Base-by-base conservation (phyloP, 495 filamentous ascomycete genomes). In the Acidomyces sp. region DNA sequence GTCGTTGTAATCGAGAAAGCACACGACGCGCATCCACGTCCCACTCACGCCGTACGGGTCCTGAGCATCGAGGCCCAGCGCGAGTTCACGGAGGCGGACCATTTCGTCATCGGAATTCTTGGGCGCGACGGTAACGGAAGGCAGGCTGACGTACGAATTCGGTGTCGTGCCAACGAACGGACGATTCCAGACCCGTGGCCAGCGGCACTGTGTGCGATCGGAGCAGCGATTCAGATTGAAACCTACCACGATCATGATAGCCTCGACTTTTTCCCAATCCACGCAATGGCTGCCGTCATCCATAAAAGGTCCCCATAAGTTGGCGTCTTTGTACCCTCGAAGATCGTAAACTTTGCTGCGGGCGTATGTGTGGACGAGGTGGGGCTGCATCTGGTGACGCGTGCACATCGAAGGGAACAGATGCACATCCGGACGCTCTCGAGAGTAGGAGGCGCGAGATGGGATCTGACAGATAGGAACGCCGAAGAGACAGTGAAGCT, bases 241-340 rank as follows among this genome's bases (percentile, higher is more conserved):
- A 3, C 64, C 64, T 11, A 80, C 51, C 21, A 78, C 67, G 0
- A 81, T 53, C 67, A 78, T 63, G 22, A 79, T 64, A 0, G 75
- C 72, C 47, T 82, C 77, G 16, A 79, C 54, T 60, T 74, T 79
- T 53, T 82, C 77, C 78, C 77, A 82, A 48, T 82, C 76, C 2
- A 78, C 72, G 7, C 51, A 54, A 21, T 61, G 56, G 5, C 51
- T 56, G 1, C 66, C 66, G 50, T 77, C 73, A 27, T 63, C 56
- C 31, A 60, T 44, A 53, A 77, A 82, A 0, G 78, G 77, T 0
- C 77, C 78, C 76, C 77, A 80, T 12, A 63, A 43, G 0, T 60
- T 73, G 4, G 50, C 47, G 3, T 61, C 51, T 0, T 67, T 74
- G 55, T 78, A 77, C 49, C 76, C 64, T 2, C 78, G 60, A 7